phyloP scores from a whole-genome alignment of 192 early-diverging fungal genomes.

The Backusella macrospora region DNA sequence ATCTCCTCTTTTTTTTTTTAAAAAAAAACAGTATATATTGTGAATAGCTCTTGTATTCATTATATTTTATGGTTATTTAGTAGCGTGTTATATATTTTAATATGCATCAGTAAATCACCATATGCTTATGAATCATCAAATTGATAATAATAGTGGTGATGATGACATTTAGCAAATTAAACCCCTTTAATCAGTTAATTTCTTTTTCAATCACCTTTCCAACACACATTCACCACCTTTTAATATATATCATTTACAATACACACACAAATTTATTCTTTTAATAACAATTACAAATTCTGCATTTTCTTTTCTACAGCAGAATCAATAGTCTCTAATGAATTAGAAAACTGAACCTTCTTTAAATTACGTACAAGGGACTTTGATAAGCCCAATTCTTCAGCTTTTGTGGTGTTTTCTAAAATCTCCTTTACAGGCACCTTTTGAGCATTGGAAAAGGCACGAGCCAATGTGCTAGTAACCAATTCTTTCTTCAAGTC shows the following conservation, averaged over 20 bases:
- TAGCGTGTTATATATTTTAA: no score
- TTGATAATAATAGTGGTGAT: no score
- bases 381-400: slow-evolving; percentile 21
- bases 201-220: no score
- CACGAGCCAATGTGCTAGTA: slow-evolving; percentile 48
- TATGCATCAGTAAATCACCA: no score
- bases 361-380: slow-evolving; percentile 37
- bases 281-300: not conserved
- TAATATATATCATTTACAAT: not conserved
- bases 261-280: not conserved
- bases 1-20: no score
- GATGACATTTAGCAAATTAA: no score
- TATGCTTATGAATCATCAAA: no score
- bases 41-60: no score
- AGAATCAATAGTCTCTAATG: slow-evolving; percentile 18
- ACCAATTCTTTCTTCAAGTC: slow-evolving; percentile 68
- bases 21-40: no score
- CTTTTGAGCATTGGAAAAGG: slow-evolving; percentile 13
- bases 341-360: slow-evolving; percentile 36
- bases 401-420: slow-evolving; percentile 20
- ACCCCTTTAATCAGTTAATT: no score
- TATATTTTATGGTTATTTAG: no score
- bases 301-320: slow-evolving; percentile 27
- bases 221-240: no score
- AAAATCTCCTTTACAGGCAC: slow-evolving; percentile 29